Percentiles rank a stretch among this genome's conserved stretches.
phyloP scores from a whole-genome alignment of 495 filamentous ascomycete genomes.

The Chaetomium tenue region DNA sequence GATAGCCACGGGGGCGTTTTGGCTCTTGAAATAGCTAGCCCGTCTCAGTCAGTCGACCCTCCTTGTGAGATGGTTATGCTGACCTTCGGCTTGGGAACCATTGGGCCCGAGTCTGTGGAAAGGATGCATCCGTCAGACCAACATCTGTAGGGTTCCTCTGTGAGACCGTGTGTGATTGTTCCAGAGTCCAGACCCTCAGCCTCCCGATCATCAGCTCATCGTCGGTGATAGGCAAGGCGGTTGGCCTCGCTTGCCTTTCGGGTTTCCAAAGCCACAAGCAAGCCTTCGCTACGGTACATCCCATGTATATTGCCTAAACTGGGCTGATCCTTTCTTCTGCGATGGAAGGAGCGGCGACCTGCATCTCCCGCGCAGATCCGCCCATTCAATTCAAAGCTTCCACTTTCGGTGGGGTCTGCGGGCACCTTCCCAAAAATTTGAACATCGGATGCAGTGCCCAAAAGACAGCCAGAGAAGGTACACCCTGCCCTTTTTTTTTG shows the following conservation, averaged over 20 bases:
- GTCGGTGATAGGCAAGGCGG: not conserved
- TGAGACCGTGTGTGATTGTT: too few relatives aligned
- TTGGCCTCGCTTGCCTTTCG: not conserved
- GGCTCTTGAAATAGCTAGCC: not conserved
- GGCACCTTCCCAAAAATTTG: constrained; percentile 3
- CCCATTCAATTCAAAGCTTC: not conserved
- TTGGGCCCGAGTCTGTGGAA: not conserved
- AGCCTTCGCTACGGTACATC: not conserved
- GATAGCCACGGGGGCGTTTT: not conserved
- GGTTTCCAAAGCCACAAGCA: not conserved
- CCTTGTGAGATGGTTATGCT: not conserved
- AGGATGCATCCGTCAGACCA: not conserved
- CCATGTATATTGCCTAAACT: not conserved
- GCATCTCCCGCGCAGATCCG: constrained; percentile 12
- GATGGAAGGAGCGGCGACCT: not conserved
- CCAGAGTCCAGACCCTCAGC: not conserved
- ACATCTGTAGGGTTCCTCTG: not conserved
- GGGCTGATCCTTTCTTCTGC: not conserved
- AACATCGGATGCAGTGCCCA: not conserved
- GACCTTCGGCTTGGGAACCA: not conserved
- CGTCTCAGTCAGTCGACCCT: not conserved
- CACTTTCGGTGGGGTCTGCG: constrained; percentile 3
- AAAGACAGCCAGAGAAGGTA: not conserved
- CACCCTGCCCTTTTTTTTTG: not conserved
- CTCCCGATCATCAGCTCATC: not conserved